Evolutionary conservation across 2,329 filamentous ascomycete species (phyloP), one percentile per base, ranked within the genome.

Genomic region (Karstenula rhodostoma): DNA sequence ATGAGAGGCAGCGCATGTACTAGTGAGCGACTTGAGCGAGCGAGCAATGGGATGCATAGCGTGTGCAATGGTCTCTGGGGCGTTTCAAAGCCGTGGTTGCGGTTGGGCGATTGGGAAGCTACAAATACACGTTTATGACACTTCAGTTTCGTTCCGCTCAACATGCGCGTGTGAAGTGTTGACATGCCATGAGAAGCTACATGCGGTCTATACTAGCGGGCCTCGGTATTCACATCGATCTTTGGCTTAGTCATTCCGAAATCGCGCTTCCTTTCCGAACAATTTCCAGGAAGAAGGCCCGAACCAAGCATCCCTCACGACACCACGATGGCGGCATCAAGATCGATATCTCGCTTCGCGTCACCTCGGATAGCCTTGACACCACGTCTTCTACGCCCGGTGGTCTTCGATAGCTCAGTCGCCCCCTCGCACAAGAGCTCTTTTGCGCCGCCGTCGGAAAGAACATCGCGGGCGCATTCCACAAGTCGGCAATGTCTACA

Each of bases 271-370:
- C 42, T 44, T 52, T 60, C 54, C 54, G 48, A 57, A 49, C 33
- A 29, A 40, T 25, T 42, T 43, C 43, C 17, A 33, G n/a, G 8
- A 17, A 17, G n/a, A 12, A 27, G 22, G 44, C 47, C 42, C 53
- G 29, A 54, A 43, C n/a, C 43, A 55, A 55, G 63, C 66, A 43
- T 53, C 57, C 44, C 60, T 66, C 58, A 65, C 64, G 59, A 60
- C 65, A 71, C 58, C 65, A 70, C 58, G 55, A 77, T 76, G 74
- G 67, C 71, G 58, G 57, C 62, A 35, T 50, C 64, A 43, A 68
- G 69, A 25, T 68, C 69, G 43, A 71, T 79, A 56, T 74, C 78
- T 56, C 78, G 78, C 49, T 75, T 79, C 40, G 65, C 80, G n/a
- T 56, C 79, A 2, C 78, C 78, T 6, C 74, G 69, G 47, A 67